Base-by-base conservation (phyloP, 305 asterid species). In the Plantago coronopus region DNA sequence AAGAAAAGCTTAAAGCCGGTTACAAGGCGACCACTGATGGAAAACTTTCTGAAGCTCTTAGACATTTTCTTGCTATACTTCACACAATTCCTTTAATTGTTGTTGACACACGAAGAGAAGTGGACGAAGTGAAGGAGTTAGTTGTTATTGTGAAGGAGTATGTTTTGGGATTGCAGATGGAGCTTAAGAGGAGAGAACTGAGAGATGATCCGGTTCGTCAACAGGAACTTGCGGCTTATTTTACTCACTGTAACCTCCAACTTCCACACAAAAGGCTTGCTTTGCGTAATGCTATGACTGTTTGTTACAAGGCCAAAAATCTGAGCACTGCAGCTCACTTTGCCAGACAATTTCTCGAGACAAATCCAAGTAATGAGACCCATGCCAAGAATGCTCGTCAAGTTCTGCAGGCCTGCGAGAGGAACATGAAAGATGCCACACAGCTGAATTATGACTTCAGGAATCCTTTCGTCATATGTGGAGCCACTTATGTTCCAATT, bases 191-290 rank as follows among this genome's bases (percentile, higher is more conserved):
- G 81, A 86, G 82, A 77, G 93, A 86, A 69, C 22, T 79, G 68
- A 86, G 45, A 68, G 95, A 78, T 37, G 59, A 91, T 54, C 96
- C 89, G 0, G 58, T 77, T 46, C 98, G 95, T 68, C 95, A 84
- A 71, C 98, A 88, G 75, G 98, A 91, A 69, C 79, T 91, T 29
- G 96, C 96, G 7, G 98, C 98, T 16, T 91, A 88, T 67, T 91
- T 91, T 67, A 91, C 98, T 11, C 98, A 91, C 63, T 91, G 95
- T 56, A 86, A 72, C 72, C 86, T 91, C 53, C 95, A 88, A 79
- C 62, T 72, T 64, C 96, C 98, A 0, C 98, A 91, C 81, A 53
- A 53, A 62, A 80, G 98, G 59, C 95, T 91, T 5, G 96, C 95
- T 1, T 69, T 91, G 50, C 14, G 51, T 78, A 91, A 77, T 22